phyloP scores from a whole-genome alignment of 768 basidiomycete genomes.

The Pulveroboletus sp. region DNA sequence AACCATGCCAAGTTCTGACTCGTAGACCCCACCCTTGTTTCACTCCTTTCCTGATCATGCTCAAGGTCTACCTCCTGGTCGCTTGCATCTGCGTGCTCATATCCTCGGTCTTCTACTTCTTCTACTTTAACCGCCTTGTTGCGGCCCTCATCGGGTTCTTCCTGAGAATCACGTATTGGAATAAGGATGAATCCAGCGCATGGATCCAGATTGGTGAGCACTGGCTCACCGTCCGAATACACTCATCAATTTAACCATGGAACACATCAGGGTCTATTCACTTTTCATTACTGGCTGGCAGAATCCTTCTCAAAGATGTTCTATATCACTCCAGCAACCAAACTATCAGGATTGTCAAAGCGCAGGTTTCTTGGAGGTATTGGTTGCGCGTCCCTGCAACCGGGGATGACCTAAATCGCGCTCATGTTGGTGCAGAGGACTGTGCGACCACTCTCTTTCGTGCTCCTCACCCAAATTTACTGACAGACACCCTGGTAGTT shows the following conservation, averaged over 20 bases:
- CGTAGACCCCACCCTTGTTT: neutral
- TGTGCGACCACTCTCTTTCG: conserved; percentile 37
- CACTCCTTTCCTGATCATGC: conserved; percentile 36
- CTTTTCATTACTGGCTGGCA: conserved; percentile 82
- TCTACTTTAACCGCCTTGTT: conserved; percentile 89
- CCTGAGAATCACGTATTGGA: conserved; percentile 78
- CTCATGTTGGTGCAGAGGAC: conserved; percentile 48
- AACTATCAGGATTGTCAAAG: conserved; percentile 79
- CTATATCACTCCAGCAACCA: conserved; percentile 92
- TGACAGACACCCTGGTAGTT: conserved; percentile 25
- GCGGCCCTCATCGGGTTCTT: conserved; percentile 63
- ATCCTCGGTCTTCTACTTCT: conserved; percentile 69
- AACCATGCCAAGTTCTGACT: neutral
- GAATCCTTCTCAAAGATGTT: conserved; percentile 85
- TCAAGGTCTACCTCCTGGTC: conserved; percentile 59
- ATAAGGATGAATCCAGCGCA: conserved; percentile 66
- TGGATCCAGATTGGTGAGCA: conserved; percentile 80
- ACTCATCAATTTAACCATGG: conserved; percentile 1
- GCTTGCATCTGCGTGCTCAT: conserved; percentile 56
- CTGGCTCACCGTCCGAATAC: conserved; percentile 1
- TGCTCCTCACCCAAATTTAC: neutral
- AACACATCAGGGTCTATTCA: conserved; percentile 74
- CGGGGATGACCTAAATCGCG: conserved; percentile 62
- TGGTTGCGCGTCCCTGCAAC: conserved; percentile 83
- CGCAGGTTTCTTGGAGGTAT: conserved; percentile 89